Percentiles rank a stretch among this genome's conserved stretches.
phyloP scores from a whole-genome alignment of 2,329 filamentous ascomycete species.

The Aspergillus niger region DNA sequence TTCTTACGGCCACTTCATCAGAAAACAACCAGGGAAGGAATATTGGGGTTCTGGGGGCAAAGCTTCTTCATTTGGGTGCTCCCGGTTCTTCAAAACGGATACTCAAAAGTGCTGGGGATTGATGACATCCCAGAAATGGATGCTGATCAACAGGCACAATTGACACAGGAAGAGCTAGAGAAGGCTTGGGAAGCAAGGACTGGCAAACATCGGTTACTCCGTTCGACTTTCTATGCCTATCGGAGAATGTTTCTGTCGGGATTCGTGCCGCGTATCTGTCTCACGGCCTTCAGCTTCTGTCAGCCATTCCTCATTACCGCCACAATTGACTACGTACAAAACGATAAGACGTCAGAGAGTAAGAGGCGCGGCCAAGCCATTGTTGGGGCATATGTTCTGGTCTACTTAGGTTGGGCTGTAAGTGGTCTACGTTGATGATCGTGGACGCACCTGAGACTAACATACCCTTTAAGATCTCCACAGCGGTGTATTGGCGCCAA shows the following conservation, averaged over 20 bases:
- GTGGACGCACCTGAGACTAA: not conserved
- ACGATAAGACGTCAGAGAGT: not conserved
- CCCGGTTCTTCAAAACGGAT: not conserved
- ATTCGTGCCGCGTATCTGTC: not conserved
- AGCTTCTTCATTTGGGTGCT: not conserved
- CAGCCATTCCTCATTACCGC: conserved; percentile 32
- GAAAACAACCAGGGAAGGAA: not conserved
- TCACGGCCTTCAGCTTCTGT: conserved; percentile 23
- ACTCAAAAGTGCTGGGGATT: not conserved
- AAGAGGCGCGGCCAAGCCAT: conserved; percentile 28
- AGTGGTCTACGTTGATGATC: not conserved
- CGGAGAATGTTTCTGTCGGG: not conserved
- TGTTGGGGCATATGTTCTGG: conserved; percentile 33
- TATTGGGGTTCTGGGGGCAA: not conserved
- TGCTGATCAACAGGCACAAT: not conserved
- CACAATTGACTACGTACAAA: not conserved
- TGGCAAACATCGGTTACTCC: not conserved
- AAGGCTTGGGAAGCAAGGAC: not conserved
- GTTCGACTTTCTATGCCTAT: not conserved
- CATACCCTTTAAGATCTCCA: conserved; percentile 19
- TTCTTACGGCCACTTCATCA: not conserved
- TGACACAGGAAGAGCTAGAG: not conserved
- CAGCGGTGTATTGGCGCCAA: conserved; percentile 28
- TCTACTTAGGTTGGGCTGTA: conserved; percentile 37
- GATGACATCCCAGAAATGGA: not conserved